These are phyloP conservation scores for Pestalotiopsis sp. DNA, from an alignment of 2,329 filamentous ascomycete genomes.

Conservation along the genomic window DNA sequence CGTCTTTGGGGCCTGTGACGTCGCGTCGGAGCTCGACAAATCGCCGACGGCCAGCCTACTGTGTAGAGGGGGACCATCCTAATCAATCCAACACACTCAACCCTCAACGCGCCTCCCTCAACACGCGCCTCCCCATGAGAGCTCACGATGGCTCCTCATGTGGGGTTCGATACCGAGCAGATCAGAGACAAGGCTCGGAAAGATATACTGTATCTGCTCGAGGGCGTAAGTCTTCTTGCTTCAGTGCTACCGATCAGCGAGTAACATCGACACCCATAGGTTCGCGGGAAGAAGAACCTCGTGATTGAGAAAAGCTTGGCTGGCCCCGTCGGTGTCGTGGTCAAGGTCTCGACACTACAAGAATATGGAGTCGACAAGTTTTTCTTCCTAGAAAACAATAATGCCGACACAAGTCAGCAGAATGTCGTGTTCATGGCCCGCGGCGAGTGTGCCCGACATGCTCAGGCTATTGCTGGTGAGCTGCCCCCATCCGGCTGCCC, in stretches of 20 bases:
- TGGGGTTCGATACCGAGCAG: conserved; percentile 73
- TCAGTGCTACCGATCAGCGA: conserved; percentile 15
- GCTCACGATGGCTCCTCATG: conserved; percentile 69
- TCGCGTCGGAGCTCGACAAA: conserved; percentile 18
- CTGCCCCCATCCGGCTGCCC: conserved; percentile 19
- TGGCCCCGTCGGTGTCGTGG: conserved; percentile 85
- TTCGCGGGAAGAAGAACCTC: conserved; percentile 97
- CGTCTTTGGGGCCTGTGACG: conserved; percentile 11
- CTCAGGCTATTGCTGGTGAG: conserved; percentile 87
- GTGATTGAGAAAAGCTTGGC: conserved; percentile 90
- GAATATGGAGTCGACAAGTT: conserved; percentile 98
- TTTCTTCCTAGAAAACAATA: conserved; percentile 94
- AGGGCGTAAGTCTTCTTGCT: conserved; percentile 75
- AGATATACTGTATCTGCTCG: conserved; percentile 86
- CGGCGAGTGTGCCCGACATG: conserved; percentile 84
- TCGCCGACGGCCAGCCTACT: conserved; percentile 14
- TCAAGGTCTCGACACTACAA: conserved; percentile 93
- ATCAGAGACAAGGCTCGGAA: conserved; percentile 82
- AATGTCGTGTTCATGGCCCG: conserved; percentile 94
- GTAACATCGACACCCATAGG: conserved; percentile 54
- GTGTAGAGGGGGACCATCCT: neutral
- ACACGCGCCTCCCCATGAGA: conserved; percentile 43
- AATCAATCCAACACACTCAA: conserved; percentile 1
- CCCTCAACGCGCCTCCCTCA: conserved; percentile 2
- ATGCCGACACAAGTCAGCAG: conserved; percentile 90